phyloP scores from a whole-genome alignment of 495 filamentous ascomycete genomes.

The Parmelia sp. region DNA sequence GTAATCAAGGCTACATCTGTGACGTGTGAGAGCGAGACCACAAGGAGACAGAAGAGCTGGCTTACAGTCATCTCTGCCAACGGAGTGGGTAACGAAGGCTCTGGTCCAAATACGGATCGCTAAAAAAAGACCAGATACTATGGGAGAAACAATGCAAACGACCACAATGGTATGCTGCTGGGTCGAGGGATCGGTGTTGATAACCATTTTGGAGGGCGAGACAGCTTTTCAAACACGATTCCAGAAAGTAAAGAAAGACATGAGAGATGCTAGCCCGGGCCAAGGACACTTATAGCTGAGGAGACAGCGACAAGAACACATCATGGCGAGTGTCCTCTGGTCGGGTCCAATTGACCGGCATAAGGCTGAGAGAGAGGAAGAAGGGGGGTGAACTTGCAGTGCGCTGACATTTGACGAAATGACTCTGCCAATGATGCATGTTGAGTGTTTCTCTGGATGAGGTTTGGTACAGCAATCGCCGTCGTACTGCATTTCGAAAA shows the following conservation, averaged over 20 bases:
- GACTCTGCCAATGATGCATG: not conserved
- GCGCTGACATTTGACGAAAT: not conserved
- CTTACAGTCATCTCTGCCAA: slow-evolving; percentile 29
- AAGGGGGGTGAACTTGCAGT: not conserved
- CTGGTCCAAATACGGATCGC: slow-evolving; percentile 23
- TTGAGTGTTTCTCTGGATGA: not conserved
- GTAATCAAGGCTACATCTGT: slow-evolving; percentile 21
- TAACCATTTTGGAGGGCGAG: not conserved
- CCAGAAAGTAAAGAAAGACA: not conserved
- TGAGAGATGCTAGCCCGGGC: not conserved
- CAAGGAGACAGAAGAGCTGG: not conserved
- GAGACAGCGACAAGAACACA: not conserved
- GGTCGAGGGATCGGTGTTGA: not conserved
- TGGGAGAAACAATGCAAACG: slow-evolving; percentile 18
- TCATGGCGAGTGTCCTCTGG: not conserved
- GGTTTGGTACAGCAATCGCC: not conserved
- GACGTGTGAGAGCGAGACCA: slow-evolving; percentile 12
- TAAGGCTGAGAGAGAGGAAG: not conserved
- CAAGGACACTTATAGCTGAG: not conserved
- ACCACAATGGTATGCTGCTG: slow-evolving; percentile 19
- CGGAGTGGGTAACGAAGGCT: slow-evolving; percentile 17
- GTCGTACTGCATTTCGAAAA: not conserved
- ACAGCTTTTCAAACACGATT: not conserved
- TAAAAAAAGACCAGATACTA: slow-evolving; percentile 22
- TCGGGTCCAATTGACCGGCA: not conserved